Percentiles rank a stretch among this genome's conserved stretches.
Evolutionary conservation across 1,139 yeast species (phyloP).

Genomic region (Suhomyces bribrorum): DNA sequence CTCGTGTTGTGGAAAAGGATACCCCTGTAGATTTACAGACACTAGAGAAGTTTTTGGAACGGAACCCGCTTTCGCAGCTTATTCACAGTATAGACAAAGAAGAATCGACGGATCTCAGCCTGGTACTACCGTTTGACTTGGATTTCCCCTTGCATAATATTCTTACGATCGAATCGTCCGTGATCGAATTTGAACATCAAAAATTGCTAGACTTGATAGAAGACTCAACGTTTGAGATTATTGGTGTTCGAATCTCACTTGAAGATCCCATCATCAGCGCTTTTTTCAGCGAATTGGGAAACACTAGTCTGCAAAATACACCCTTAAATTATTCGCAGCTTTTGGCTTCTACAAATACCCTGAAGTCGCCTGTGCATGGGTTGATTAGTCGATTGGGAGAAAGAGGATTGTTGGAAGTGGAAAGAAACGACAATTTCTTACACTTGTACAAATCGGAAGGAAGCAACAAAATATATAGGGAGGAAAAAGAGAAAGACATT

Average conservation of each 20-base stretch:
- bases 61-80: neutral
- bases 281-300: slow-evolving; percentile 16
- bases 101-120: neutral
- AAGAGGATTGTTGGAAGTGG: slow-evolving; percentile 32
- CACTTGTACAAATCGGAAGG: slow-evolving; percentile 15
- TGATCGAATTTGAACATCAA: slow-evolving; percentile 23
- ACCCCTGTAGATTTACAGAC: neutral
- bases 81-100: neutral
- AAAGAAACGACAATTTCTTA: slow-evolving; percentile 24
- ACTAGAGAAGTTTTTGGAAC: neutral
- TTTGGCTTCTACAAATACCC: slow-evolving; percentile 18
- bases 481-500: too few relatives aligned
- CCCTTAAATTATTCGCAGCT: slow-evolving; percentile 20
- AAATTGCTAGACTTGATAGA: slow-evolving; percentile 26
- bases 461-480: too few relatives aligned
- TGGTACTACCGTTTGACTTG: slow-evolving; percentile 35
- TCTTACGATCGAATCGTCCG: slow-evolving; percentile 34
- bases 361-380: slow-evolving; percentile 15
- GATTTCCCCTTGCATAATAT: slow-evolving; percentile 28
- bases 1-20: neutral
- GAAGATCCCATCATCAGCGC: slow-evolving; percentile 16
- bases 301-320: neutral
- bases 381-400: slow-evolving; percentile 30
- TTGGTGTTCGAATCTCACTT: slow-evolving; percentile 31
- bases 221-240: slow-evolving; percentile 26